Conservation (phyloP, 768 basidiomycete genomes). For the Mycena rosella region DNA sequence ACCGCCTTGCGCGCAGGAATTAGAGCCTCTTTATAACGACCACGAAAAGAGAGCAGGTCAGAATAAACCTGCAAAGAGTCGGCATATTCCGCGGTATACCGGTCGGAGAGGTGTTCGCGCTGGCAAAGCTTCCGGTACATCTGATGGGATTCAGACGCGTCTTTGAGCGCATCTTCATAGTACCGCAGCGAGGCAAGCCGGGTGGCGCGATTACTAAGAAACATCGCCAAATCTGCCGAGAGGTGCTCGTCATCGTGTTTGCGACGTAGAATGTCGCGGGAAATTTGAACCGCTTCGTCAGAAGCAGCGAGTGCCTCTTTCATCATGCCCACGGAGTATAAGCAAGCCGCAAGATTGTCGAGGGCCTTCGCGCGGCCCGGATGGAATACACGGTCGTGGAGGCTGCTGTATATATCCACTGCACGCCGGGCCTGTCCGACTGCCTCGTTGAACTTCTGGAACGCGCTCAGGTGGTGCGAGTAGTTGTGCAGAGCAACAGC, state of each 20-base stretch:
- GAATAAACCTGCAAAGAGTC: conserved; percentile 12
- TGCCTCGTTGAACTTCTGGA: background rate
- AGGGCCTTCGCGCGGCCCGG: conserved; percentile 6
- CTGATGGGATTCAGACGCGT: background rate
- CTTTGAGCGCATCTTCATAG: background rate
- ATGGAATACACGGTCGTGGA: background rate
- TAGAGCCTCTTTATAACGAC: background rate
- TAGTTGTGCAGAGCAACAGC: conserved; percentile 19
- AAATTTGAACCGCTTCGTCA: conserved; percentile 6
- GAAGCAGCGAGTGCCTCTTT: background rate
- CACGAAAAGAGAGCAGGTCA: background rate
- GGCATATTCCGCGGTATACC: conserved; percentile 16
- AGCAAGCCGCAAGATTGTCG: conserved; percentile 5
- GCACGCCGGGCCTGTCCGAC: background rate
- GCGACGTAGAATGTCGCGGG: background rate
- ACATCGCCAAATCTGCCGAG: conserved; percentile 17
- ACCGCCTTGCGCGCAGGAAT: background rate
- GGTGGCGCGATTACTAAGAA: conserved; percentile 16
- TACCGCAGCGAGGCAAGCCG: background rate
- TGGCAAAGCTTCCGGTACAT: background rate
- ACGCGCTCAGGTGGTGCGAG: conserved; percentile 11
- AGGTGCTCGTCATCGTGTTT: conserved; percentile 2
- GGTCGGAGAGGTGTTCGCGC: background rate
- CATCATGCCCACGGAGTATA: background rate
- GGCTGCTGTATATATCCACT: conserved; percentile 1